Evolutionary conservation across 2,329 filamentous ascomycete species (phyloP), one percentile per base, ranked within the genome.

Genomic region (Colletotrichum sp.): DNA sequence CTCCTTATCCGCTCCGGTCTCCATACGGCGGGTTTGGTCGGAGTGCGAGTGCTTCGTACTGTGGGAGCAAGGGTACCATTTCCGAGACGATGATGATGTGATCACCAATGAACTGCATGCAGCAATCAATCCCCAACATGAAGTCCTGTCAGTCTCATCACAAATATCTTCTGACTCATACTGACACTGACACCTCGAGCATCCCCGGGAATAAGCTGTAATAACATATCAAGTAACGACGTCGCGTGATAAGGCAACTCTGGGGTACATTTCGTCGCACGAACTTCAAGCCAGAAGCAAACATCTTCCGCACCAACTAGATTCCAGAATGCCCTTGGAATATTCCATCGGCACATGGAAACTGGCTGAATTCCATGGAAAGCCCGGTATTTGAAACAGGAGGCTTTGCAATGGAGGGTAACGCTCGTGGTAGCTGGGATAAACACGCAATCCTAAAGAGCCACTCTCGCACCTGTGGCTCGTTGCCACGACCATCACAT

Each of bases 241-340:
- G 44, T 52, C 11, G 4, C 39, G 34, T 29, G 16, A 66, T 29
- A 66, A 72, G 52, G 29, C 49, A 34, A 36, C 29, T 62, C 34
- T 66, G 22, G 68, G 29, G 34, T 66, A 59, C 67, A 62, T 72
- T 22, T 8, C 19, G 22, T 22, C 55, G 25, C 57, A 63, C 44
- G 19, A 44, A 22, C n/a, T 32, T 30, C 30, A 34, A 71, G 29
- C 8, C 15, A 27, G 44, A 36, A 13, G 15, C 9, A 29, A 13
- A 22, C n/a, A 30, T 34, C 29, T 22, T n/a, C 44, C 36, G 49
- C 27, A 12, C 15, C 25, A 61, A 13, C 11, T 3, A 25, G 13
- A 12, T 72, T 75, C 69, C 29, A 75, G 69, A 75, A 75, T 32
- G 12, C 16, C 11, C 22, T 29, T 44, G 15, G 72, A 75, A 68